These are phyloP conservation scores for Fusarium cicatricum DNA, from an alignment of 2,329 filamentous ascomycete species.

Conservation along the genomic window DNA sequence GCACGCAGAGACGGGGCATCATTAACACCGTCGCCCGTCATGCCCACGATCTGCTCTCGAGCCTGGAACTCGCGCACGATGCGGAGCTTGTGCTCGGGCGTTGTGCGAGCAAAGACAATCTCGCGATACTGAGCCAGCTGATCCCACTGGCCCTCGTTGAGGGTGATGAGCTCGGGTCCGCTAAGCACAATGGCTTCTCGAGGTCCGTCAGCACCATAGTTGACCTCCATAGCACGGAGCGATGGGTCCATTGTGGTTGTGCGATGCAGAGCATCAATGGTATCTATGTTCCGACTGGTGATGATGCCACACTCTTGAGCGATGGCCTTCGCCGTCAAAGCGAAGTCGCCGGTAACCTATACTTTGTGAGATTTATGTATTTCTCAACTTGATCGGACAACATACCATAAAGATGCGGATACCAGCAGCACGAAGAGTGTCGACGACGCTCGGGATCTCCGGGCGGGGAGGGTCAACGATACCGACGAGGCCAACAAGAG, in stretches of 20 bases:
- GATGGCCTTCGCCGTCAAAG: conserved; percentile 77
- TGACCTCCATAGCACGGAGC: conserved; percentile 4
- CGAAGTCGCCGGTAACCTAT: conserved; percentile 78
- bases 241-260: conserved; percentile 17
- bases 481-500: conserved; percentile 77
- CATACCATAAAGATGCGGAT: conserved; percentile 80
- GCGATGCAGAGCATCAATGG: conserved; percentile 59
- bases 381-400: background rate
- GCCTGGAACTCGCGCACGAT: conserved; percentile 80
- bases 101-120: conserved; percentile 78
- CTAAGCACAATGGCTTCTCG: conserved; percentile 67
- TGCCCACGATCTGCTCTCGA: conserved; percentile 73
- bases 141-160: conserved; percentile 76
- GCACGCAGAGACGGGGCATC: conserved; percentile 82
- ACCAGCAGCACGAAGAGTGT: conserved; percentile 72
- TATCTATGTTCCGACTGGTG: conserved; percentile 62
- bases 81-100: conserved; percentile 79
- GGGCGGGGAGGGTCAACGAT: conserved; percentile 81
- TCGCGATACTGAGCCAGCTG: conserved; percentile 71
- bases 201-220: conserved; percentile 13
- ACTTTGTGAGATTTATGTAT: background rate
- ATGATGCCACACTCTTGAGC: conserved; percentile 77
- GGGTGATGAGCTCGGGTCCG: conserved; percentile 69
- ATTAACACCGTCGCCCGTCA: conserved; percentile 89
- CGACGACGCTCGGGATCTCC: conserved; percentile 73